phyloP scores from a whole-genome alignment of 2,329 filamentous ascomycete species.

The Seiridium unicorne region DNA sequence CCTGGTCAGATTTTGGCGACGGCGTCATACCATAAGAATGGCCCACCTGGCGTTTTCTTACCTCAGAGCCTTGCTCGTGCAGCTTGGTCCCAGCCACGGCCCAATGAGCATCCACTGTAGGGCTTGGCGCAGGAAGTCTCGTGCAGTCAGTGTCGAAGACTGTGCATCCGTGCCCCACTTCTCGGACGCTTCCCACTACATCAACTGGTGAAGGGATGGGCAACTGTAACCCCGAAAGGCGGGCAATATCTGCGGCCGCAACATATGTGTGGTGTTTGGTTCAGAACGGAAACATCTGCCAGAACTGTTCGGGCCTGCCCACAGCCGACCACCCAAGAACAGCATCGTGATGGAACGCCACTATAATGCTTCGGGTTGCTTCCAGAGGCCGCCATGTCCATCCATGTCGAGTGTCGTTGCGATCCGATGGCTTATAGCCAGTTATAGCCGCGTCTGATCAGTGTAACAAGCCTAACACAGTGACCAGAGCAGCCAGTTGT shows the following conservation, averaged over 20 bases:
- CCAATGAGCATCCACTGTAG: constrained; percentile 1
- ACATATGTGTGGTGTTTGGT: neutral
- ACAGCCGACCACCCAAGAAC: neutral
- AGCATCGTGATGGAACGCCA: neutral
- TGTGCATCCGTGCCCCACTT: neutral
- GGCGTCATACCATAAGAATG: neutral
- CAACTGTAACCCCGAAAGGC: constrained; percentile 6
- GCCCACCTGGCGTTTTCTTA: neutral
- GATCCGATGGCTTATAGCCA: no score
- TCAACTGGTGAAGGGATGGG: neutral
- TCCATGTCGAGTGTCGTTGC: neutral
- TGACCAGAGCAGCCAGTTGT: no score
- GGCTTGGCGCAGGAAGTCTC: neutral
- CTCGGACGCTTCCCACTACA: no score
- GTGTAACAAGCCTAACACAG: no score
- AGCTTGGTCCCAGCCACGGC: neutral
- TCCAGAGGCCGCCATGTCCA: neutral
- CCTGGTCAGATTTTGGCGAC: neutral
- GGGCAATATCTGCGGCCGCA: neutral
- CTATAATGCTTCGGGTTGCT: neutral
- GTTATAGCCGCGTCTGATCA: no score
- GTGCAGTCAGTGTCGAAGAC: neutral
- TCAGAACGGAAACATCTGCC: neutral
- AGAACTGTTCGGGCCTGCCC: no score
- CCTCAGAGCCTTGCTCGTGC: neutral